Conservation (phyloP, 441 rosid genomes). For the Pelargonium citronellum region DNA sequence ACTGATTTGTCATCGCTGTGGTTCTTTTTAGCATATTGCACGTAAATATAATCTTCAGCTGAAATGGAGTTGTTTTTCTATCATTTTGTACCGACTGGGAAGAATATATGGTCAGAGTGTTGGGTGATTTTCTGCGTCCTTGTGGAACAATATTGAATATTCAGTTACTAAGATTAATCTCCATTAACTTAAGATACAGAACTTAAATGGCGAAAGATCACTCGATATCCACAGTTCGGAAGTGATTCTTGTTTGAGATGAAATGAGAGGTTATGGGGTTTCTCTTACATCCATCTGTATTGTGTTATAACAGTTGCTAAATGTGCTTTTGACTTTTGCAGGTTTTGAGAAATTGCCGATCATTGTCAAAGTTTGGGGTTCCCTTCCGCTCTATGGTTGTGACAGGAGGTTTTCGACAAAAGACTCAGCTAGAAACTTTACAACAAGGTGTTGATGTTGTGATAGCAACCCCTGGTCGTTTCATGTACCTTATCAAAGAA, state of each 20-base stretch:
- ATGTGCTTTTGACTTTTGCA: conserved; percentile 35
- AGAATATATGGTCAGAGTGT: too few species aligned
- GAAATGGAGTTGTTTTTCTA: not conserved
- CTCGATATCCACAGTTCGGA: not conserved
- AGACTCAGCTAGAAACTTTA: conserved; percentile 74
- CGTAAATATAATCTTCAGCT: not conserved
- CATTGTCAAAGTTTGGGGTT: conserved; percentile 75
- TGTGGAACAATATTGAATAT: not conserved
- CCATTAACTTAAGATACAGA: not conserved
- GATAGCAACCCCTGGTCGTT: conserved; percentile 90
- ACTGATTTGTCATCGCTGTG: not conserved
- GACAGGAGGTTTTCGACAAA: conserved; percentile 84
- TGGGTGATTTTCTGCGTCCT: not conserved
- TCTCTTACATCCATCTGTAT: conserved; percentile 10
- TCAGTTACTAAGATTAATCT: too few species aligned
- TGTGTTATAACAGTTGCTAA: conserved; percentile 21
- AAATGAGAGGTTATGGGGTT: not conserved
- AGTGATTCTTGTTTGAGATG: not conserved
- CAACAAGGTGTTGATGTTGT: conserved; percentile 72
- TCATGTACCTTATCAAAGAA: conserved; percentile 63
- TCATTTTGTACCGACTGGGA: too few species aligned
- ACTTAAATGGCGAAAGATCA: not conserved
- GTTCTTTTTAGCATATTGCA: too few species aligned
- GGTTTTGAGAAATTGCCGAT: conserved; percentile 73
- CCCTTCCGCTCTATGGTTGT: conserved; percentile 84